Evolutionary conservation across 441 rosid species (phyloP).

Genomic region (Erodium chrysanthum): DNA sequence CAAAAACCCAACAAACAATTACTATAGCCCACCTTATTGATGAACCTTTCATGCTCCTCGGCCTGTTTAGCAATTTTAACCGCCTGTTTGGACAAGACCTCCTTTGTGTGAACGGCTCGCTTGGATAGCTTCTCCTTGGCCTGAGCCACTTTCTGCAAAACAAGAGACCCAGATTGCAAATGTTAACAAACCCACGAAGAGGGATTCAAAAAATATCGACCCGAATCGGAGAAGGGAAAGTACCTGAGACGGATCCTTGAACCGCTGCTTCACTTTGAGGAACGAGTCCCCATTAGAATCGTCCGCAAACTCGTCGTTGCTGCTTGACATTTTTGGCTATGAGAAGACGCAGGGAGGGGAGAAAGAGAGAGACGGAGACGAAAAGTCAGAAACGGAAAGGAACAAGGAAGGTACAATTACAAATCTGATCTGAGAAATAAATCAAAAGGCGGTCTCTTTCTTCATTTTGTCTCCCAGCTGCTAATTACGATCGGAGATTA

Average conservation of each 20-base stretch:
- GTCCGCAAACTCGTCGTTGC: slow-evolving; percentile 35
- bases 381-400: no score
- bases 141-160: slow-evolving; percentile 54
- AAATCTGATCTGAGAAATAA: no score
- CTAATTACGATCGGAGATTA: no score
- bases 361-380: no score
- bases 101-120: slow-evolving; percentile 64
- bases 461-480: no score
- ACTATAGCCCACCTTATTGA: slow-evolving; percentile 45
- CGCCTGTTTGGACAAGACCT: slow-evolving; percentile 80
- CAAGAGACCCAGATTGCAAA: slow-evolving; percentile 20
- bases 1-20: not conserved
- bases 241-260: slow-evolving; percentile 71
- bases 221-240: not conserved
- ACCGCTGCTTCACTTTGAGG: slow-evolving; percentile 31
- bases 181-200: slow-evolving; percentile 4
- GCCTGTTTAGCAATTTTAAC: slow-evolving; percentile 89
- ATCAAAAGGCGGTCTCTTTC: no score
- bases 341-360: not conserved
- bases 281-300: slow-evolving; percentile 37
- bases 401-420: no score
- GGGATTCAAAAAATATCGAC: not conserved
- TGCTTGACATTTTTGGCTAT: slow-evolving; percentile 28
- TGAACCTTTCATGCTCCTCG: slow-evolving; percentile 75
- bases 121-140: slow-evolving; percentile 72